A percentile compares a stretch with the other conserved stretches of the same genome.
phyloP scores from a whole-genome alignment of 192 early-diverging fungal species.

The Pilobolus umbonatus region DNA sequence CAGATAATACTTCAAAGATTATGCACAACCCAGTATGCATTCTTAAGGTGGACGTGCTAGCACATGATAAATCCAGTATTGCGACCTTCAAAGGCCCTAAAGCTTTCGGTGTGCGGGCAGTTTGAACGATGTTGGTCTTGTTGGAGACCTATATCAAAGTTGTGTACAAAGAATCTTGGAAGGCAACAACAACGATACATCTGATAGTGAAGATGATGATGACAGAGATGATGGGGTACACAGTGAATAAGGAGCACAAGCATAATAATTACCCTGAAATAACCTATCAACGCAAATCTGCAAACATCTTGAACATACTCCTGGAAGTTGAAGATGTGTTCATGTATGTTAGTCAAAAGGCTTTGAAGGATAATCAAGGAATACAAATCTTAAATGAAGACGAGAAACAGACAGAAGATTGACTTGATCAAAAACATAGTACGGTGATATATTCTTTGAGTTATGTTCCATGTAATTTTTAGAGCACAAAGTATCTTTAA shows the following conservation, averaged over 20 bases:
- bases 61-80: not conserved
- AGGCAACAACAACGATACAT: too few species aligned
- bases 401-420: constrained; percentile 7
- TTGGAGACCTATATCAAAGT: not conserved
- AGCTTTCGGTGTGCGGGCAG: not conserved
- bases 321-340: constrained; percentile 11
- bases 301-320: constrained; percentile 13
- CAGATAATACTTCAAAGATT: not conserved
- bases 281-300: constrained; percentile 14
- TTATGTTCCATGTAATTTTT: too few species aligned
- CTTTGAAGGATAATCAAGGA: constrained; percentile 6
- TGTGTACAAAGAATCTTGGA: not conserved
- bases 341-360: constrained; percentile 11
- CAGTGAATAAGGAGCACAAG: constrained; percentile 14
- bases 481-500: constrained; percentile 8
- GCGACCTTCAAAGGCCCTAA: not conserved
- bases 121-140: not conserved
- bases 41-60: not conserved
- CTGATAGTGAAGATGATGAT: too few species aligned
- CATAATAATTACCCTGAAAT: constrained; percentile 11
- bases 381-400: constrained; percentile 9
- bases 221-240: too few species aligned
- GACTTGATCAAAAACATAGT: constrained; percentile 3
- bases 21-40: not conserved
- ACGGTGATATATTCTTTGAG: constrained; percentile 3